Conservation (phyloP, 73 alveolate species). For the Blepharisma stoltei region DNA sequence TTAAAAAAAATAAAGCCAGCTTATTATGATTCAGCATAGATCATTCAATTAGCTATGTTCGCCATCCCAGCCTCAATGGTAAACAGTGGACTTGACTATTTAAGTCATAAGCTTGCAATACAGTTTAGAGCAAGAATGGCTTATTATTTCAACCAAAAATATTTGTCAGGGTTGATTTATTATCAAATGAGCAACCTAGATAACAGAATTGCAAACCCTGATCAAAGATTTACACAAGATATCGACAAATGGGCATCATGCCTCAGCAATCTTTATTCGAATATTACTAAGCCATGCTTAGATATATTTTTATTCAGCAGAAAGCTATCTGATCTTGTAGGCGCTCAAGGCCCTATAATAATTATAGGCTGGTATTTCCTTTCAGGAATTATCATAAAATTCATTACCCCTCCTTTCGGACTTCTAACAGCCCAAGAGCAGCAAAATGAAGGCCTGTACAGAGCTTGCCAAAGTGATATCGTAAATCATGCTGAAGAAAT, state of each 20-base stretch:
- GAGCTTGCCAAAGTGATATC: conserved; percentile 80
- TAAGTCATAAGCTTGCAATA: conserved; percentile 68
- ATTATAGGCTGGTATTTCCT: conserved; percentile 79
- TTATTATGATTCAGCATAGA: conserved; percentile 28
- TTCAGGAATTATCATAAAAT: conserved; percentile 71
- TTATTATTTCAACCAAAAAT: conserved; percentile 60
- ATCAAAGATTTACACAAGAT: conserved; percentile 81
- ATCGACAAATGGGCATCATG: conserved; percentile 86
- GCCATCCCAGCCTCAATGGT: conserved; percentile 87
- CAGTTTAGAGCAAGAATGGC: conserved; percentile 79
- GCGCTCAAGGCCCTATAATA: conserved; percentile 83
- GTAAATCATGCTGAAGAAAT: conserved; percentile 84
- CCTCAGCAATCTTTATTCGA: conserved; percentile 66
- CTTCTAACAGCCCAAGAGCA: conserved; percentile 77
- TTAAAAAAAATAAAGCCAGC: not conserved
- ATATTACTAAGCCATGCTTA: conserved; percentile 81
- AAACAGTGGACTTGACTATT: conserved; percentile 72
- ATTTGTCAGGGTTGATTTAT: conserved; percentile 75
- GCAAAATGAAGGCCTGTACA: conserved; percentile 83
- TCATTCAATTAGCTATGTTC: conserved; percentile 60
- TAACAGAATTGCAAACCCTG: conserved; percentile 79
- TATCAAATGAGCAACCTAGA: conserved; percentile 79
- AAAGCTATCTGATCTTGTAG: conserved; percentile 85
- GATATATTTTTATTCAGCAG: conserved; percentile 83
- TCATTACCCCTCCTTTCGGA: conserved; percentile 87